phyloP scores from a whole-genome alignment of 108 stramenopile species.

The Epithemia pelagica region DNA sequence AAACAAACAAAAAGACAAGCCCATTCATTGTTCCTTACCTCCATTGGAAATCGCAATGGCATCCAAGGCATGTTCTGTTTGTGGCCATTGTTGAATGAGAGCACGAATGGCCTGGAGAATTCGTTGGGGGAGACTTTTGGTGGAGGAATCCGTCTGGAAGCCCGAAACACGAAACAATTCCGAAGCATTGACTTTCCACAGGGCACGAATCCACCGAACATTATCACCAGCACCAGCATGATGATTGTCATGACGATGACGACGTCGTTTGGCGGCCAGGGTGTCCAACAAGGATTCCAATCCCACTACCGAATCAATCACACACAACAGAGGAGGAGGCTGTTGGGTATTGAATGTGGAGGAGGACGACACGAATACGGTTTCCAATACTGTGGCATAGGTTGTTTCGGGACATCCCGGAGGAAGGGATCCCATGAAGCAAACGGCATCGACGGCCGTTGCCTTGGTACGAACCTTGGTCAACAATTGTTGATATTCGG shows the following conservation, averaged over 20 bases:
- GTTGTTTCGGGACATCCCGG: constrained; percentile 62
- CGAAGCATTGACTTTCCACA: constrained; percentile 73
- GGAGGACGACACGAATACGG: constrained; percentile 18
- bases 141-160: constrained; percentile 16
- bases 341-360: constrained; percentile 10
- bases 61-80: constrained; percentile 35
- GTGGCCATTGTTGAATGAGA: constrained; percentile 39
- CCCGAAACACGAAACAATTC: constrained; percentile 66
- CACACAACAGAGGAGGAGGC: constrained; percentile 21
- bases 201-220: no score
- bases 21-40: not conserved
- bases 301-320: constrained; percentile 81
- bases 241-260: constrained; percentile 31
- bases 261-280: constrained; percentile 6
- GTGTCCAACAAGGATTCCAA: constrained; percentile 36
- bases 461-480: constrained; percentile 19
- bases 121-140: constrained; percentile 44
- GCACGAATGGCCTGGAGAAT: constrained; percentile 26
- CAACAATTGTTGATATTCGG: constrained; percentile 43
- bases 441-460: constrained; percentile 23
- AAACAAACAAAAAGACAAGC: no score
- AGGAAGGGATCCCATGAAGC: constrained; percentile 85
- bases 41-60: constrained; percentile 69
- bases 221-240: no score
- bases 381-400: constrained; percentile 51